Conservation (phyloP, 2,329 filamentous ascomycete genomes). For the Aspergillus pseudoglaucus region DNA sequence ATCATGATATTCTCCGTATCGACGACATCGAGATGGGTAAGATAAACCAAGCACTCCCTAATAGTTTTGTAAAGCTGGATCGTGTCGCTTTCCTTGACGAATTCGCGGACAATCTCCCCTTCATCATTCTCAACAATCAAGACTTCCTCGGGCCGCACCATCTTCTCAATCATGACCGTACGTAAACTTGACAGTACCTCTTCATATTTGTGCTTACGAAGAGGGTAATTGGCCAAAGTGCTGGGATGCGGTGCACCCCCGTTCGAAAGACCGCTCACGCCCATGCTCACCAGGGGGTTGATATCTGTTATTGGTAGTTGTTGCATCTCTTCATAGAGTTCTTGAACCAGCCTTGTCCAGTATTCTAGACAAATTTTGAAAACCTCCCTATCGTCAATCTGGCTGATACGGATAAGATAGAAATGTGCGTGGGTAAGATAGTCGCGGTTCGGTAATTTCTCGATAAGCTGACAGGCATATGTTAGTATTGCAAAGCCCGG, state of each 20-base stretch:
- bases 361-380: slow-evolving; percentile 99
- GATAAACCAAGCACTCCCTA: slow-evolving; percentile 89
- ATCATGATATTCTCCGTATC: slow-evolving; percentile 99
- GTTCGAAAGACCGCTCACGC: slow-evolving; percentile 62
- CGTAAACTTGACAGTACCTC: slow-evolving; percentile 90
- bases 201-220: slow-evolving; percentile 96
- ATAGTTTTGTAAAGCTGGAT: slow-evolving; percentile 99
- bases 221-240: slow-evolving; percentile 79
- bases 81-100: slow-evolving; percentile 98
- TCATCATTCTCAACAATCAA: slow-evolving; percentile 99
- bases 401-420: slow-evolving; percentile 95
- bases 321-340: slow-evolving; percentile 99
- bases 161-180: slow-evolving; percentile 99
- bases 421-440: slow-evolving; percentile 95
- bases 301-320: slow-evolving; percentile 86
- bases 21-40: slow-evolving; percentile 93
- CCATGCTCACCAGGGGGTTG: slow-evolving; percentile 80
- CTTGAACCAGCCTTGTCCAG: slow-evolving; percentile 97
- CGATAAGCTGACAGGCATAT: slow-evolving; percentile 60
- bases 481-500: slow-evolving; percentile 5
- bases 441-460: slow-evolving; percentile 90
- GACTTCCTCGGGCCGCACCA: slow-evolving; percentile 97
- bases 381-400: slow-evolving; percentile 97
- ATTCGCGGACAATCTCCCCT: slow-evolving; percentile 96
- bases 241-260: slow-evolving; percentile 79